phyloP scores from a whole-genome alignment of 1,139 yeast genomes.

The Schwanniomyces etchellsii region DNA sequence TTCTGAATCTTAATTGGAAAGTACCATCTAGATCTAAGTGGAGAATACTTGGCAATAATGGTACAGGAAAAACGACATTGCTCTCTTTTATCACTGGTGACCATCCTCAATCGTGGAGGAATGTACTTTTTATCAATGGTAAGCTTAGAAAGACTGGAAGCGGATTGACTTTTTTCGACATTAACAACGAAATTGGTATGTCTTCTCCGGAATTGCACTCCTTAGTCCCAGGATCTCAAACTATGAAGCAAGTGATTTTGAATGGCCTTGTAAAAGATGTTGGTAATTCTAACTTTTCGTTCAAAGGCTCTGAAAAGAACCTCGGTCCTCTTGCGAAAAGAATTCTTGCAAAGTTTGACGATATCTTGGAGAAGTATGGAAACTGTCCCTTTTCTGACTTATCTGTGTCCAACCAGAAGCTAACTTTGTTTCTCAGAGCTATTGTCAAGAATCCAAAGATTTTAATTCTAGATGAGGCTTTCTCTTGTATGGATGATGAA shows the following conservation, averaged over 20 bases:
- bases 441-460: conserved; percentile 70
- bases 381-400: conserved; percentile 47
- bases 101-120: conserved; percentile 94
- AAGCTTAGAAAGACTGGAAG: conserved; percentile 64
- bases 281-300: conserved; percentile 49
- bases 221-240: conserved; percentile 56
- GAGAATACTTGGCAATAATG: conserved; percentile 88
- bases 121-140: conserved; percentile 61
- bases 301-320: conserved; percentile 13
- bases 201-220: conserved; percentile 92
- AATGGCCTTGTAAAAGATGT: conserved; percentile 61
- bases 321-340: conserved; percentile 10
- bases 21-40: conserved; percentile 72
- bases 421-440: conserved; percentile 70
- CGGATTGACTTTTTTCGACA: conserved; percentile 67
- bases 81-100: conserved; percentile 84
- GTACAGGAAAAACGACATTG: conserved; percentile 88
- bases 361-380: conserved; percentile 22
- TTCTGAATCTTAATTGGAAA: conserved; percentile 59
- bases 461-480: conserved; percentile 85
- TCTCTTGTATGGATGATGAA: conserved; percentile 79
- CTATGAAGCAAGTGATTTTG: conserved; percentile 55
- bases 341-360: conserved; percentile 20
- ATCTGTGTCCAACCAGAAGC: conserved; percentile 70
- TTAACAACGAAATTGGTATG: conserved; percentile 76